Base-by-base conservation (phyloP, 1,139 yeast species). In the Zygoascus meyerae region DNA sequence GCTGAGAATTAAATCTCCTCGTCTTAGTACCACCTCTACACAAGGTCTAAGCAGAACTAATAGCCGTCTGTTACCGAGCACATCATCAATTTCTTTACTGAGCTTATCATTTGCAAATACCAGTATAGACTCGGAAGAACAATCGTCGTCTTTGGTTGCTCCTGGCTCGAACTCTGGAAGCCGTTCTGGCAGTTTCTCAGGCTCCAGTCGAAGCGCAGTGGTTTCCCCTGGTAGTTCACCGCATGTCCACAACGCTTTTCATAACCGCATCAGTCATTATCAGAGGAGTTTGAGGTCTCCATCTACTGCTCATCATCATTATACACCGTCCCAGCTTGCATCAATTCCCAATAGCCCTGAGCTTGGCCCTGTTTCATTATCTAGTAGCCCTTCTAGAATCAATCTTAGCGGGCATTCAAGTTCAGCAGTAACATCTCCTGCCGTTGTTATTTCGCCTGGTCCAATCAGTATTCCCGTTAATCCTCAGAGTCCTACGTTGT, bases 51-150 rank as follows among this genome's bases (percentile, higher is more conserved):
- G 38, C 10, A 31, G 42, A 17, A 38, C 31, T 33, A 26, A 33
- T 15, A 39, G 39, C 17, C 34, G 42, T 15, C 41, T 54, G 14
- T 48, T 54, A 8, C 57, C 57, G 30, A 50, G 55, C 42, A 54
- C 57, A 2, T 55, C 58, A 3, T 47, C 57, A 15, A 55, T 55
- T 10, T 55, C 58, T 2, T 44, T 55, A 30, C 47, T 55, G 31
- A 53, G 56, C n/a, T 47, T 55, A 31, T 55, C 58, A 14, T 52
- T 52, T 40, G 44, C 49, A 31, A 45, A 44, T 11, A 37, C 48
- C 4, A 38, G 51, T 9, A 10, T 44, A 5, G 38, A 16, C 6
- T 48, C 39, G 28, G 47, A 34, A 3, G 39, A 34, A 10, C 9
- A 28, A 10, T 28, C 39, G n/a, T 15, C 38, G 21, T 15, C 28